Evolutionary conservation across 345 rosid genomes (phyloP).

Genomic region (Ceriops decandra): DNA sequence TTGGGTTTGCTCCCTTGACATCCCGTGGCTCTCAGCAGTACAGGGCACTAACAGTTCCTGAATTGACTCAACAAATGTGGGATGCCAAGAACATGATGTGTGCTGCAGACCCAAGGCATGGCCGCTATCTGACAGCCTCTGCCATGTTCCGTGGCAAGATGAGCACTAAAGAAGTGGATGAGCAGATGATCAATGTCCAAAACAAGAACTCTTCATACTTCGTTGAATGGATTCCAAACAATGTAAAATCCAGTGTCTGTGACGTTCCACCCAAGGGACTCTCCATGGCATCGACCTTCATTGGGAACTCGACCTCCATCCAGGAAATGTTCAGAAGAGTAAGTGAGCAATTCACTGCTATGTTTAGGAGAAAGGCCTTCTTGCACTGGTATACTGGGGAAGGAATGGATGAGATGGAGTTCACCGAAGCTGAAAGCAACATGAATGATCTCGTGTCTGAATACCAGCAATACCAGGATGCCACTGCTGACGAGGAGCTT

Average conservation of each 20-base stretch:
- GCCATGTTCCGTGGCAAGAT: conserved; percentile 2
- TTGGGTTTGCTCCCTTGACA: background rate
- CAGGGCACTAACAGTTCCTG: background rate
- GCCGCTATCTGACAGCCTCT: conserved; percentile 5
- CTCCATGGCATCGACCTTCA: conserved; percentile 1
- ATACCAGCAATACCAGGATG: conserved; percentile 5
- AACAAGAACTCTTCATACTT: conserved; percentile 5
- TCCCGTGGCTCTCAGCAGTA: conserved; percentile 4
- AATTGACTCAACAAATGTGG: conserved; percentile 3
- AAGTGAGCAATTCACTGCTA: conserved; percentile 4
- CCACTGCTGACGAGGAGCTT: background rate
- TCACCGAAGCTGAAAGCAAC: conserved; percentile 6
- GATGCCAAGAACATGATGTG: conserved; percentile 8
- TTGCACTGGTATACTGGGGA: conserved; percentile 5
- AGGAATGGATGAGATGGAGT: conserved; percentile 5
- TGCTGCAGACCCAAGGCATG: conserved; percentile 4
- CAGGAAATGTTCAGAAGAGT: conserved; percentile 8
- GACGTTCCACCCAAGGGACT: background rate
- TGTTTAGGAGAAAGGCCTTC: conserved; percentile 7
- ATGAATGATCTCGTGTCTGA: background rate
- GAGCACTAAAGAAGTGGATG: conserved; percentile 3
- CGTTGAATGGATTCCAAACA: conserved; percentile 3
- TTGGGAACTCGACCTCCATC: conserved; percentile 1
- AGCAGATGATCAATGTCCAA: conserved; percentile 6
- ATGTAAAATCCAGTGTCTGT: conserved; percentile 5